Conservation (phyloP, 306 rosid genomes). For the Lagenaria siceraria region DNA sequence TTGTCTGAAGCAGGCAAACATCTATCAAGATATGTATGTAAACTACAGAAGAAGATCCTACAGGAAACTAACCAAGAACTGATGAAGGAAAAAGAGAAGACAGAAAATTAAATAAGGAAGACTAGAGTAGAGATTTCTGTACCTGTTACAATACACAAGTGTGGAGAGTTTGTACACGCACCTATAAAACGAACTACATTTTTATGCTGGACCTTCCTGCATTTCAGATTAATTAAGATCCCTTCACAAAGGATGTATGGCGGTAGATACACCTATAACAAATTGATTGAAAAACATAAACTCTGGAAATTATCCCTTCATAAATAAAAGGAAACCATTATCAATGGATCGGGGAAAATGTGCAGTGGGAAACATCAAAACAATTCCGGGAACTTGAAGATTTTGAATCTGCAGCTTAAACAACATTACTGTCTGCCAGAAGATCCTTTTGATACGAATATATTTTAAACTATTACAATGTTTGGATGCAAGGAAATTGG, state of each 20-base stretch:
- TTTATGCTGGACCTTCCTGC: constrained; percentile 85
- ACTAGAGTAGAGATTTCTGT: constrained; percentile 7
- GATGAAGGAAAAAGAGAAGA: constrained; percentile 1
- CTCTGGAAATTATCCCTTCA: neutral
- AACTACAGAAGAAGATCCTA: neutral
- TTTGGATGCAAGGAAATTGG: neutral
- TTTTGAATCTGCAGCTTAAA: neutral
- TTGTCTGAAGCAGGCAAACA: neutral
- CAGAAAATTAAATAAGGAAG: neutral
- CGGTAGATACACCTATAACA: neutral
- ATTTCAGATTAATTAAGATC: constrained; percentile 11
- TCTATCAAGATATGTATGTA: neutral
- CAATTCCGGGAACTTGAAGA: neutral
- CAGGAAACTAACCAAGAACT: neutral
- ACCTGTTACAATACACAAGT: constrained; percentile 95
- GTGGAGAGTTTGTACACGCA: constrained; percentile 77
- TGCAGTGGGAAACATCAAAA: neutral
- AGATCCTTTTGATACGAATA: neutral
- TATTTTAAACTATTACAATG: neutral
- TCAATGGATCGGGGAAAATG: neutral
- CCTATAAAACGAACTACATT: constrained; percentile 95
- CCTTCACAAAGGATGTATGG: constrained; percentile 10
- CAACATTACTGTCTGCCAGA: neutral
- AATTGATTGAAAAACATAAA: neutral
- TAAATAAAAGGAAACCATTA: neutral